Base-by-base conservation (phyloP, 106 monocot species). In the Dioscorea alata region DNA sequence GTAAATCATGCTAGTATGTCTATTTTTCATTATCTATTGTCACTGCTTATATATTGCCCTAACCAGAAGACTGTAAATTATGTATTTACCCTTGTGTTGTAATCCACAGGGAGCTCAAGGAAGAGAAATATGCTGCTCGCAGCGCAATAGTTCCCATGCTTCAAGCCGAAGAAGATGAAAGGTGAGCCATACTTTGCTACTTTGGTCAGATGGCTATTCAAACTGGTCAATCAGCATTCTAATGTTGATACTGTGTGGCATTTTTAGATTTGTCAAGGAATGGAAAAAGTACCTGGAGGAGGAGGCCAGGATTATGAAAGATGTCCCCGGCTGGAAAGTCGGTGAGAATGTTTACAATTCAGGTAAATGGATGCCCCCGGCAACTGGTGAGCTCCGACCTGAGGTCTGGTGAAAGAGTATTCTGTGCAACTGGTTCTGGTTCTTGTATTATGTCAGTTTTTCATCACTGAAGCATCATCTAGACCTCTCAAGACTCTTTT, bases 161-260 rank as follows among this genome's bases (percentile, higher is more conserved):
- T 76, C 96, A 97, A 81, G 91, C 94, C 33, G 94, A 94, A 80
- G 96, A 97, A 71, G 96, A 97, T 70, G 92, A 97, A 84, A 92
- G 96, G 96, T 81, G 61, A 59, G 69, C 8, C 48, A 42, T 42
- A 42, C 42, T 42, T 2, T 49, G 56, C 4, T 0, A 6, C 9
- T 13, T 15, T 23, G n/a, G 48, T 58, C 1, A 15, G 5, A 4
- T 8, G 54, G 3, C 18, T 18, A 54, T 54, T 54, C 6, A 19
- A 19, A 19, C 13, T 54, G 54, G 5, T 1, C 15, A 5, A 15
- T 42, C 9, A 5, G 10, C 10, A 42, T 42, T 42, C 42, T 54
- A 54, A 33, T 63, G 52, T 20, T 34, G 4, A 28, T 10, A 42
- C 13, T 13, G 34, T 31, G 59, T 3, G 19, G 24, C 54, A 21